Evolutionary conservation across 768 basidiomycete species (phyloP).

Genomic region (Leucocoprinus sp.): DNA sequence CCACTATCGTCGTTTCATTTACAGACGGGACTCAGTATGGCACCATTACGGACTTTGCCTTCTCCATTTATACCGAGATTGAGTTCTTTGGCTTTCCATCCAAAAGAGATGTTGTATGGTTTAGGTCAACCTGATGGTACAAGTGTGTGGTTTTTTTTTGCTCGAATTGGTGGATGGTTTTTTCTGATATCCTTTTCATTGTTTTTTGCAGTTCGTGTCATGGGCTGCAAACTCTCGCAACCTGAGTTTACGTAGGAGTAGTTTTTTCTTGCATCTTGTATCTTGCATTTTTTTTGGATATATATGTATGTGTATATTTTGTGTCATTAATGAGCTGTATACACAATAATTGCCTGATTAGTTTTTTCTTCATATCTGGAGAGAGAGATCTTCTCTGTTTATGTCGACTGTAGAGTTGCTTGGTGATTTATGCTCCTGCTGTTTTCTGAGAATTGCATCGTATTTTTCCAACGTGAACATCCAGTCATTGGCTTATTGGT

Average conservation of each 20-base stretch:
- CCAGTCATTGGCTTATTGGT: too few relatives aligned
- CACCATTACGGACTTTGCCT: conserved; percentile 32
- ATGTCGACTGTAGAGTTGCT: too few relatives aligned
- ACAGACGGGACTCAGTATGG: conserved; percentile 36
- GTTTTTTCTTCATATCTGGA: too few relatives aligned
- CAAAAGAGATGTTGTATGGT: conserved; percentile 66
- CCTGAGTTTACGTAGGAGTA: conserved; percentile 1
- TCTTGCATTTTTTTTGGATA: conserved; percentile 3
- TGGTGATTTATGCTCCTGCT: too few relatives aligned
- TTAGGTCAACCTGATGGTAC: conserved; percentile 38
- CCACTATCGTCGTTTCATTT: conserved; percentile 31
- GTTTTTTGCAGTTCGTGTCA: conserved; percentile 31
- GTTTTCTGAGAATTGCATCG: too few relatives aligned
- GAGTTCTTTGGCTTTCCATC: conserved; percentile 60
- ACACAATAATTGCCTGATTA: too few relatives aligned
- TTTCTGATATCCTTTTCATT: not conserved
- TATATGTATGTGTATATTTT: too few relatives aligned
- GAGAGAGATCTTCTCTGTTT: too few relatives aligned
- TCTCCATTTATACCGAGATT: conserved; percentile 42
- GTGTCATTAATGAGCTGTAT: too few relatives aligned
- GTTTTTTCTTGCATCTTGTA: too few relatives aligned
- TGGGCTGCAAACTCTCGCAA: conserved; percentile 39
- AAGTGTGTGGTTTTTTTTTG: conserved; percentile 21
- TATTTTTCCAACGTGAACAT: too few relatives aligned
- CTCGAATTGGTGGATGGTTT: not conserved